These are phyloP conservation scores for Lipomyces spencermartinsiae DNA, from an alignment of 805 yeast genomes.

Conservation along the genomic window DNA sequence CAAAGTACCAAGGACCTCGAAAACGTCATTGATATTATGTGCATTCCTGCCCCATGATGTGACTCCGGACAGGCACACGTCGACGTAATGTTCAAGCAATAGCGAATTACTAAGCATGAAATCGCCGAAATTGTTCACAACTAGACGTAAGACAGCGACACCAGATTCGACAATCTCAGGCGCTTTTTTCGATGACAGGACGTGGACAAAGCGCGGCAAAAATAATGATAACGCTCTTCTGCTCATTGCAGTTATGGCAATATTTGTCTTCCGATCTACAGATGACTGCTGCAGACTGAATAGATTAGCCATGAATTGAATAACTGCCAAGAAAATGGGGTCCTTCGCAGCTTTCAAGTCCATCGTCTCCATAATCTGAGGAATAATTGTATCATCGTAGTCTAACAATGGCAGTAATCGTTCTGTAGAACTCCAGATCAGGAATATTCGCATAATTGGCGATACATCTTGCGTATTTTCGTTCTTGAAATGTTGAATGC, in stretches of 20 bases:
- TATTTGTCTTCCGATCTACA: not conserved
- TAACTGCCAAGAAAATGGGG: constrained; percentile 65
- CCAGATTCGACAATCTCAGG: constrained; percentile 23
- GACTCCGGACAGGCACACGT: constrained; percentile 29
- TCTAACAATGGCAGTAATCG: constrained; percentile 57
- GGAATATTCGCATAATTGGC: constrained; percentile 69
- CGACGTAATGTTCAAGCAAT: constrained; percentile 28
- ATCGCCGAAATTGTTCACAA: constrained; percentile 11
- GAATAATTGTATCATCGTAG: constrained; percentile 61
- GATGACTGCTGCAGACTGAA: constrained; percentile 20
- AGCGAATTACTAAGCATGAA: constrained; percentile 12
- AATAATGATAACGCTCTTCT: constrained; percentile 13
- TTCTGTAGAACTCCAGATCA: constrained; percentile 60
- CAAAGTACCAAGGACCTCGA: constrained; percentile 24
- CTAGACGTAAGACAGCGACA: constrained; percentile 22
- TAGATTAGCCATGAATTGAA: constrained; percentile 49
- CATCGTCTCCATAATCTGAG: constrained; percentile 61
- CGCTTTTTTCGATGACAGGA: constrained; percentile 17
- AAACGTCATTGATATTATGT: constrained; percentile 22
- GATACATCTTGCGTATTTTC: constrained; percentile 88
- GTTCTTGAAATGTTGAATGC: constrained; percentile 68
- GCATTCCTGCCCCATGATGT: constrained; percentile 20
- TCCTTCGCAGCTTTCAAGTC: constrained; percentile 67
- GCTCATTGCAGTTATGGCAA: not conserved
- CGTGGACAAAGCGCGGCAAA: constrained; percentile 24